These are phyloP conservation scores for Golubevia sp. DNA, from an alignment of 1,284 basidiomycete genomes.

Conservation along the genomic window DNA sequence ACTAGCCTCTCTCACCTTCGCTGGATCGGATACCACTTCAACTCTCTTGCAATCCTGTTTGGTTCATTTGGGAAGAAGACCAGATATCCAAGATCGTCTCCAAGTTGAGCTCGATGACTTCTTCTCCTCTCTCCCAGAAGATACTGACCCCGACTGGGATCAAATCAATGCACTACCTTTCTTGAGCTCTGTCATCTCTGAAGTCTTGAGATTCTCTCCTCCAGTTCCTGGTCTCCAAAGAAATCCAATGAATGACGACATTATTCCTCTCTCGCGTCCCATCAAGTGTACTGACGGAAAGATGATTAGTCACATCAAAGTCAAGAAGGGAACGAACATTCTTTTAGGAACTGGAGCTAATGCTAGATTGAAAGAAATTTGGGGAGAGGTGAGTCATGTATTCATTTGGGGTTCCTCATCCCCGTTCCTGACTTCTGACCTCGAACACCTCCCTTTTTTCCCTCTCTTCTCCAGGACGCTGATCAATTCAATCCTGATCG, in stretches of 20 bases:
- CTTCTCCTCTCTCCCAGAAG: neutral
- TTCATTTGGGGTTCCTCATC: neutral
- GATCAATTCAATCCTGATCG: slow-evolving; percentile 68
- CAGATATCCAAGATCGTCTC: neutral
- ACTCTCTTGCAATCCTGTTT: neutral
- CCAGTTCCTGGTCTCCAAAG: neutral
- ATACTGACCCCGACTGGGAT: neutral
- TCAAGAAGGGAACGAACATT: slow-evolving; percentile 69
- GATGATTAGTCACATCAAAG: slow-evolving; percentile 59
- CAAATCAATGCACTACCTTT: neutral
- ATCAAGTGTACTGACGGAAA: slow-evolving; percentile 66
- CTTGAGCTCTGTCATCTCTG: neutral
- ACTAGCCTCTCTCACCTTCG: neutral
- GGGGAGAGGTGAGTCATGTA: slow-evolving; percentile 65
- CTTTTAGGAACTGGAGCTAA: slow-evolving; percentile 71
- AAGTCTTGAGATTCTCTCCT: neutral
- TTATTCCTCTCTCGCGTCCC: slow-evolving; percentile 72
- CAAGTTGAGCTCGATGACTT: neutral
- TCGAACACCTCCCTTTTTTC: neutral
- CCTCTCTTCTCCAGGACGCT: slow-evolving; percentile 64
- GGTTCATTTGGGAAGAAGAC: neutral
- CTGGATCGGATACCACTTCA: neutral
- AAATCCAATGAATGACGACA: slow-evolving; percentile 70
- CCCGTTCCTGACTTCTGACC: neutral
- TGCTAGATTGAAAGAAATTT: slow-evolving; percentile 70